Percentiles rank a stretch among this genome's conserved stretches.
Evolutionary conservation across 202 grass and related monocot genomes (phyloP).

Genomic region (Tripidium arundinaceum): DNA sequence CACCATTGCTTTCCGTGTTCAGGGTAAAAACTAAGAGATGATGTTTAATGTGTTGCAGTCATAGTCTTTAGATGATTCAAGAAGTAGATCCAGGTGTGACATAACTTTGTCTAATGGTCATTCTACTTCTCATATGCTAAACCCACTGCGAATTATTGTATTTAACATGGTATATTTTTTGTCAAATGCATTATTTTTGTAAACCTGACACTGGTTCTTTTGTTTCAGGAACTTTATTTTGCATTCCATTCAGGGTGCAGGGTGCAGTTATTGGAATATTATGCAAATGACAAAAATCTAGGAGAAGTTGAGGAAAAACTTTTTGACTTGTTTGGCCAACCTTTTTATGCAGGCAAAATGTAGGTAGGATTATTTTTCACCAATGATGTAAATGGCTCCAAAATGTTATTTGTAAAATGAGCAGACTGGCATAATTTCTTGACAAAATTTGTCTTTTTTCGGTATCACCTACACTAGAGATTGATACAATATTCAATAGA

Average conservation of each 20-base stretch:
- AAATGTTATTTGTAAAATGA: not conserved
- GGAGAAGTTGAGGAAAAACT: constrained; percentile 83
- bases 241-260: constrained; percentile 83
- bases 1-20: not conserved
- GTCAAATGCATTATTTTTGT: constrained; percentile 11
- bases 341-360: constrained; percentile 80
- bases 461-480: not conserved
- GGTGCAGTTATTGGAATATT: constrained; percentile 82
- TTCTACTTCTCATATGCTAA: not conserved
- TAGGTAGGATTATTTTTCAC: not conserved
- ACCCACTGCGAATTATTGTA: not conserved
- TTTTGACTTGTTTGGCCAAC: constrained; percentile 90
- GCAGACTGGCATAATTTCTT: not conserved
- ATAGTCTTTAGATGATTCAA: constrained; percentile 5
- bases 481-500: not conserved
- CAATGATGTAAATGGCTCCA: not conserved
- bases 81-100: not conserved
- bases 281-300: constrained; percentile 54
- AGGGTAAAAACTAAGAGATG: not conserved
- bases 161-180: not conserved
- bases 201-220: constrained; percentile 23
- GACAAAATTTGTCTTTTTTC: not conserved
- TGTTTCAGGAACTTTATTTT: constrained; percentile 91
- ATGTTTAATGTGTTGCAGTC: not conserved
- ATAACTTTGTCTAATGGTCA: not conserved